These are phyloP conservation scores for Fusarium duplospermum DNA, from an alignment of 2,329 filamentous ascomycete genomes.

Conservation along the genomic window DNA sequence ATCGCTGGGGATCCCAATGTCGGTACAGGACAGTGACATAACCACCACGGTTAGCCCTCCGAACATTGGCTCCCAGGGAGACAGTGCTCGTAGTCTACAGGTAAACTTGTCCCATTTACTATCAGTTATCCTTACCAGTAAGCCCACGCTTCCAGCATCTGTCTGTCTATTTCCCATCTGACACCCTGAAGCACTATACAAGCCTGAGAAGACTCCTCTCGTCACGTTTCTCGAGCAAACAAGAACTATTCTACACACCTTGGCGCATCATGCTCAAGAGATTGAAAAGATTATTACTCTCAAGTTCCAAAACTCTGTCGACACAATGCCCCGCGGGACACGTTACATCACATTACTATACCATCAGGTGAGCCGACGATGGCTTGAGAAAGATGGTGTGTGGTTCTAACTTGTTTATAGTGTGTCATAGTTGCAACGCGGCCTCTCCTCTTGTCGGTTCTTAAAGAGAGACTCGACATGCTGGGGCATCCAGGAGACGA, in stretches of 20 bases:
- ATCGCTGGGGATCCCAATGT: conserved; percentile 53
- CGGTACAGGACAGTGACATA: conserved; percentile 53
- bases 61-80: conserved; percentile 41
- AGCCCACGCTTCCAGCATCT: not conserved
- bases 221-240: conserved; percentile 52
- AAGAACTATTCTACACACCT: conserved; percentile 48
- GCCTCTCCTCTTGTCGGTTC: conserved; percentile 52
- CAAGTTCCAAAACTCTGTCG: conserved; percentile 50
- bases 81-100: conserved; percentile 49
- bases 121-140: conserved; percentile 52
- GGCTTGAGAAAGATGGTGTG: not conserved
- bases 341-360: conserved; percentile 53
- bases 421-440: conserved; percentile 55
- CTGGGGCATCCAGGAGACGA: conserved; percentile 38
- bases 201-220: conserved; percentile 48
- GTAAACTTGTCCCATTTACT: conserved; percentile 51
- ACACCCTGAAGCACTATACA: conserved; percentile 48
- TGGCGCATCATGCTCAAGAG: conserved; percentile 53
- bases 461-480: conserved; percentile 51
- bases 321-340: conserved; percentile 52
- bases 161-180: not conserved
- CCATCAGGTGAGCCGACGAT: conserved; percentile 48
- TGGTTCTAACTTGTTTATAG: conserved; percentile 18
- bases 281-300: conserved; percentile 51
- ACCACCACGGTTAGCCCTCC: conserved; percentile 47